phyloP scores from a whole-genome alignment of 148 eudicot genomes.

The Arctostaphylos glauca region DNA sequence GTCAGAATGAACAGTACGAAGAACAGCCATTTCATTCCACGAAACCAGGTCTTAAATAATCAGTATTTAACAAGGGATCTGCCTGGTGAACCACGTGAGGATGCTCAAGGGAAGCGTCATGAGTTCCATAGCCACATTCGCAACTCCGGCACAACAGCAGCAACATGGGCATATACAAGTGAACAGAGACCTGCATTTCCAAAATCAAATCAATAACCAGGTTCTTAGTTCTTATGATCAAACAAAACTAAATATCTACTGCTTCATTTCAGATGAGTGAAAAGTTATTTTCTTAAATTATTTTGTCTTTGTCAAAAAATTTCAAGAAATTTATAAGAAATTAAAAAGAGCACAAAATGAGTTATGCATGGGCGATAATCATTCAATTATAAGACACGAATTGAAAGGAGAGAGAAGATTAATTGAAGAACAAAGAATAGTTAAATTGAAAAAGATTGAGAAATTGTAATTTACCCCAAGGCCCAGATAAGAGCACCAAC shows the following conservation, averaged over 20 bases:
- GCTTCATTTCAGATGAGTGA: too few species aligned
- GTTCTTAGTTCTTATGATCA: too few species aligned
- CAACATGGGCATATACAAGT: constrained; percentile 28
- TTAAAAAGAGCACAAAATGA: neutral
- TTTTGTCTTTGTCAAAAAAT: too few species aligned
- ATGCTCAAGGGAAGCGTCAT: constrained; percentile 18
- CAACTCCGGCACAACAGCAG: constrained; percentile 22
- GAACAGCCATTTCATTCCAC: too few species aligned
- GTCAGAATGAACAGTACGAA: too few species aligned
- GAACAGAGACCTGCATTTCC: constrained; percentile 11
- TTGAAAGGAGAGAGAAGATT: neutral
- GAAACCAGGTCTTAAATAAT: too few species aligned
- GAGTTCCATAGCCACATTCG: constrained; percentile 20
- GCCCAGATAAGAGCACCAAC: constrained; percentile 44
- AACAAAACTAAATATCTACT: too few species aligned
- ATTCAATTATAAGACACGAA: neutral
- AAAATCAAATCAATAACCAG: neutral
- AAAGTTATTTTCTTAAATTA: too few species aligned
- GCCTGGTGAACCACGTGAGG: constrained; percentile 20
- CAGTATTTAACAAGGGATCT: constrained; percentile 16
- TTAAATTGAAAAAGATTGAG: neutral
- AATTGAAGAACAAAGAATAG: neutral
- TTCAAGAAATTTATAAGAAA: too few species aligned
- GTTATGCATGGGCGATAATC: neutral
- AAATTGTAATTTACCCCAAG: constrained; percentile 30